phyloP scores from a whole-genome alignment of 2,329 filamentous ascomycete species.

The Fusarium paranaense region DNA sequence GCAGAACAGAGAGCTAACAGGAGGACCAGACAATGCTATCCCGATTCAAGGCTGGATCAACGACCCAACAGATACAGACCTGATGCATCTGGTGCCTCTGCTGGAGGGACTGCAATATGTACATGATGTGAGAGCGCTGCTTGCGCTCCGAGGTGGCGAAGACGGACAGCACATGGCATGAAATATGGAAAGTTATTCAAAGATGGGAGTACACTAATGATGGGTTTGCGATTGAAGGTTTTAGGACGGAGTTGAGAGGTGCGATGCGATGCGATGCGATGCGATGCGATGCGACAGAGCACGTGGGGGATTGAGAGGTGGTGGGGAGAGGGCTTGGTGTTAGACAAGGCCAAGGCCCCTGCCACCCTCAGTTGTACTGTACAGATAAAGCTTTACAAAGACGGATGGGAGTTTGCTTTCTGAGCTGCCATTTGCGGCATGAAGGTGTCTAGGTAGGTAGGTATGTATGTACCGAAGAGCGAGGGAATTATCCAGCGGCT shows the following conservation, averaged over 20 bases:
- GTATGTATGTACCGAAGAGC: background rate
- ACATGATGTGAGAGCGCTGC: slow-evolving; percentile 90
- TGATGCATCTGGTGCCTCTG: slow-evolving; percentile 91
- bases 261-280: background rate
- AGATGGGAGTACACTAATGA: slow-evolving; percentile 23
- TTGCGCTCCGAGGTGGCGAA: slow-evolving; percentile 90
- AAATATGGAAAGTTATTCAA: slow-evolving; percentile 32
- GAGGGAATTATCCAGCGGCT: background rate
- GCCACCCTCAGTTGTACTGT: slow-evolving; percentile 26
- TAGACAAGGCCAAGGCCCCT: slow-evolving; percentile 12
- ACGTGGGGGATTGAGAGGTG: slow-evolving; percentile 29
- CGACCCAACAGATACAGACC: slow-evolving; percentile 95
- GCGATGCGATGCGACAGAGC: background rate
- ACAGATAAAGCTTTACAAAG: slow-evolving; percentile 26
- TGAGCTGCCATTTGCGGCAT: slow-evolving; percentile 4
- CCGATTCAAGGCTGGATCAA: slow-evolving; percentile 99
- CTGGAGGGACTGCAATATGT: slow-evolving; percentile 96
- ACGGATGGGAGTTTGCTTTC: slow-evolving; percentile 10
- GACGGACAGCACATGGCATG: slow-evolving; percentile 70
- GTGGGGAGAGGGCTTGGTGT: slow-evolving; percentile 15
- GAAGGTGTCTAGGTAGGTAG: slow-evolving; percentile 4
- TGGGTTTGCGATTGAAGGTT: slow-evolving; percentile 16
- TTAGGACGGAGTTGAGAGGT: background rate
- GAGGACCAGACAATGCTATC: slow-evolving; percentile 87
- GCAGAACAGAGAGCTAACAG: slow-evolving; percentile 11